Conservation (phyloP, 208 protist genomes). For the Acanthamoeba lenticulata region DNA sequence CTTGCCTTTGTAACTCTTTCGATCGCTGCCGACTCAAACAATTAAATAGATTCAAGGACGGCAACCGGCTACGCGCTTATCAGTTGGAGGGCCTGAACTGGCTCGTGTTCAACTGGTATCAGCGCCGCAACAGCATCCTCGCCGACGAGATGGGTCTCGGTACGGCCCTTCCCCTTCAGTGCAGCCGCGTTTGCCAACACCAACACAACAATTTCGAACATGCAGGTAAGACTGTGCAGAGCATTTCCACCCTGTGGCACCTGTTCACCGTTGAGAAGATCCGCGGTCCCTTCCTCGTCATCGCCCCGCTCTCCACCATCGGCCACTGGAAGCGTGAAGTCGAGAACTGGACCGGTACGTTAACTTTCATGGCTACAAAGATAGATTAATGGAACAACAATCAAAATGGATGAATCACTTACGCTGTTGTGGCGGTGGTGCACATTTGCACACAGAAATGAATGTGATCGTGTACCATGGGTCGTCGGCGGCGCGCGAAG, state of each 20-base stretch:
- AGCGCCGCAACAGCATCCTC: slow-evolving; percentile 92
- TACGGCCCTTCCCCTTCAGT: neutral
- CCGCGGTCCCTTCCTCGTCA: slow-evolving; percentile 95
- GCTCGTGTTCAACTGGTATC: slow-evolving; percentile 90
- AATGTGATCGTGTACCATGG: slow-evolving; percentile 94
- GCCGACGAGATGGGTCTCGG: slow-evolving; percentile 98
- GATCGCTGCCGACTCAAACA: neutral
- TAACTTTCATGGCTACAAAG: neutral
- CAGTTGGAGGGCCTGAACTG: slow-evolving; percentile 97
- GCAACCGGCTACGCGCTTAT: slow-evolving; percentile 83
- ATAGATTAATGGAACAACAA: neutral
- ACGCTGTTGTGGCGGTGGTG: neutral
- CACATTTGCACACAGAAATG: slow-evolving; percentile 79
- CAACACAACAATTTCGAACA: neutral
- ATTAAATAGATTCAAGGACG: slow-evolving; percentile 31
- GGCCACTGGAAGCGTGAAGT: slow-evolving; percentile 93
- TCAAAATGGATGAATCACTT: neutral
- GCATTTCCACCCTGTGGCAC: slow-evolving; percentile 86
- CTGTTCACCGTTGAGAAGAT: slow-evolving; percentile 76
- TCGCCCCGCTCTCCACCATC: slow-evolving; percentile 95
- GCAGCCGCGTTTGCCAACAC: neutral
- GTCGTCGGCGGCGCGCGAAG: slow-evolving; percentile 79
- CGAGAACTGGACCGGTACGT: slow-evolving; percentile 86
- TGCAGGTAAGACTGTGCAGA: slow-evolving; percentile 94
- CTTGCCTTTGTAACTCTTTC: neutral